These are phyloP conservation scores for Aspergillus vadensis DNA, from an alignment of 2,329 filamentous ascomycete species.

Conservation along the genomic window DNA sequence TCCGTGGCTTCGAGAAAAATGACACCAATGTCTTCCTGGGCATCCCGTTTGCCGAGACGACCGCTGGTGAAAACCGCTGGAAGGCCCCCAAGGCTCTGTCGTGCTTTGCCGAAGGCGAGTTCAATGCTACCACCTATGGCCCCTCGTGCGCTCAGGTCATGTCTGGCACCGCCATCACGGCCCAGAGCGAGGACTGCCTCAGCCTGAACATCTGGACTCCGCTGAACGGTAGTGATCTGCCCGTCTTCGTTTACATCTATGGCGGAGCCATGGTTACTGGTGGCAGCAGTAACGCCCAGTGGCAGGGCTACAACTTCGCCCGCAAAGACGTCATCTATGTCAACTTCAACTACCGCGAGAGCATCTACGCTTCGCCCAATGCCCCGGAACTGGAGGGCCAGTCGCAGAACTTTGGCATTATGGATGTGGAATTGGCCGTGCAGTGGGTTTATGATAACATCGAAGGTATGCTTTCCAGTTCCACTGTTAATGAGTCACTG, in stretches of 20 bases:
- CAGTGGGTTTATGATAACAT: constrained; percentile 27
- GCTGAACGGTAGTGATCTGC: constrained; percentile 13
- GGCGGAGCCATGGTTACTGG: constrained; percentile 63
- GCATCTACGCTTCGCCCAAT: constrained; percentile 25
- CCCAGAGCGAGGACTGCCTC: constrained; percentile 27
- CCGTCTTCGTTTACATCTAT: constrained; percentile 53
- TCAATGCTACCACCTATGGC: constrained; percentile 24
- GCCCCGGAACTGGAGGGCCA: constrained; percentile 24
- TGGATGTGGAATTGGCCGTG: constrained; percentile 24
- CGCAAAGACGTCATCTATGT: constrained; percentile 28
- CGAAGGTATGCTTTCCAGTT: constrained; percentile 13
- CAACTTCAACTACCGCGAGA: constrained; percentile 28
- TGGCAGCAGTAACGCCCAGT: constrained; percentile 27
- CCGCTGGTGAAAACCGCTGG: constrained; percentile 26
- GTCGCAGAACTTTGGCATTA: constrained; percentile 26
- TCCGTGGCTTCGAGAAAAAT: constrained; percentile 28
- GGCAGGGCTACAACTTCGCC: constrained; percentile 27
- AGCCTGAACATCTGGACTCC: constrained; percentile 28
- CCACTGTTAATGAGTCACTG: neutral
- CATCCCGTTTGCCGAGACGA: constrained; percentile 27
- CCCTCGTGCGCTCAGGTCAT: constrained; percentile 27
- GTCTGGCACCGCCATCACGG: constrained; percentile 24
- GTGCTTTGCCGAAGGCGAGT: constrained; percentile 10
- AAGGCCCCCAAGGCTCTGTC: constrained; percentile 21
- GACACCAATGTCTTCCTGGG: constrained; percentile 29